These are phyloP conservation scores for Coniochaeta sp. DNA, from an alignment of 2,329 filamentous ascomycete genomes.

Conservation along the genomic window DNA sequence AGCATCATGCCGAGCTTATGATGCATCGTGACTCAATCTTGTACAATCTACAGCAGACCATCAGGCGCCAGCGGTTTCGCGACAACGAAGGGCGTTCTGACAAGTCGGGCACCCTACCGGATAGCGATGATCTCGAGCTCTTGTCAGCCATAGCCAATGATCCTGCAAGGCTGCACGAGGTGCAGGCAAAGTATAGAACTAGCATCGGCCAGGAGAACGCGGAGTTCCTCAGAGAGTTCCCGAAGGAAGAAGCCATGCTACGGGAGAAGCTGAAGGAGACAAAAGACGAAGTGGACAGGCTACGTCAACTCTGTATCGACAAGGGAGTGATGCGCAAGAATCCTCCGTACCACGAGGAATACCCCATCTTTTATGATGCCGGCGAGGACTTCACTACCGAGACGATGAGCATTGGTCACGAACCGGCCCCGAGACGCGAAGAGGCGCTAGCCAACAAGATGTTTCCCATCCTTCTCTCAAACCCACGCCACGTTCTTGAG, in stretches of 20 bases:
- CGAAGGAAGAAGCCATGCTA: conserved; percentile 25
- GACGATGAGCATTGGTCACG: conserved; percentile 32
- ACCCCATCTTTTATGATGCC: conserved; percentile 28
- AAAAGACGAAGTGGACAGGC: conserved; percentile 22
- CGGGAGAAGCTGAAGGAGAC: conserved; percentile 23
- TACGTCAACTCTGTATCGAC: conserved; percentile 32
- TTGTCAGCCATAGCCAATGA: conserved; percentile 18
- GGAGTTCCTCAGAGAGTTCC: conserved; percentile 37
- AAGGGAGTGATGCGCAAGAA: conserved; percentile 35
- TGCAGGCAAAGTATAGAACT: conserved; percentile 10
- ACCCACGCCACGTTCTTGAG: conserved; percentile 36
- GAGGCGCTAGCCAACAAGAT: conserved; percentile 27
- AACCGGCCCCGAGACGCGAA: conserved; percentile 13
- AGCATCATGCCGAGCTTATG: conserved; percentile 37
- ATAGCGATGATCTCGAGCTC: conserved; percentile 27
- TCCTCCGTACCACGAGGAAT: conserved; percentile 28
- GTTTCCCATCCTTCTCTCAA: conserved; percentile 40
- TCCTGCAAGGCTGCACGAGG: conserved; percentile 10
- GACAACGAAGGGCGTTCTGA: neutral
- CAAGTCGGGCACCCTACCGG: conserved; percentile 15
- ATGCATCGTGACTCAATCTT: conserved; percentile 30
- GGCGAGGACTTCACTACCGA: conserved; percentile 20
- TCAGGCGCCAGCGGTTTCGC: conserved; percentile 11
- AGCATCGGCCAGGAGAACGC: conserved; percentile 27
- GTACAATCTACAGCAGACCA: conserved; percentile 22